phyloP scores from a whole-genome alignment of 2,329 filamentous ascomycete genomes.

The Talaromyces sp. region DNA sequence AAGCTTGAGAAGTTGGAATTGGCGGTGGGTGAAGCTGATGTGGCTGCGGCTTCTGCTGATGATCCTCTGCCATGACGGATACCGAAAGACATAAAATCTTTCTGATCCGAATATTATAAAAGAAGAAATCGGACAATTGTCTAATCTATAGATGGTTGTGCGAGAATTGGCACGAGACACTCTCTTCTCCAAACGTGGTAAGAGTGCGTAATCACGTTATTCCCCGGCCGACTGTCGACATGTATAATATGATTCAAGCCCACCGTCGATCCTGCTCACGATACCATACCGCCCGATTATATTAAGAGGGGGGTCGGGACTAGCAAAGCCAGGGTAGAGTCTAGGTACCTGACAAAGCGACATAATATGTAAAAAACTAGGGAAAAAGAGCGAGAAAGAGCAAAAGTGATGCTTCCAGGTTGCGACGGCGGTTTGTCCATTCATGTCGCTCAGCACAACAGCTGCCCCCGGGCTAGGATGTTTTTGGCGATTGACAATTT shows the following conservation, averaged over 20 bases:
- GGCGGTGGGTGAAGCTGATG: slow-evolving; percentile 6
- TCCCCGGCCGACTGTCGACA: slow-evolving; percentile 12
- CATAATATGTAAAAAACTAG: neutral
- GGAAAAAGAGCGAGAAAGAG: slow-evolving; percentile 18
- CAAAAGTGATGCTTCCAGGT: slow-evolving; percentile 14
- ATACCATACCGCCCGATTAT: neutral
- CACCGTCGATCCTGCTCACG: neutral
- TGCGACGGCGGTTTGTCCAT: slow-evolving; percentile 9
- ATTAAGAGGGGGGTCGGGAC: neutral
- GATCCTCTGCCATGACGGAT: slow-evolving; percentile 15
- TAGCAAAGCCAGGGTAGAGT: neutral
- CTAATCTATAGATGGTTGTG: slow-evolving; percentile 1
- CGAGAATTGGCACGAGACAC: slow-evolving; percentile 9
- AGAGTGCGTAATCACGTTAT: slow-evolving; percentile 7
- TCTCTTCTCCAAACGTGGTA: neutral
- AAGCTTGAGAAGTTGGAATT: slow-evolving; percentile 9
- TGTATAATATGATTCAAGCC: neutral
- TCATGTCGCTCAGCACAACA: neutral
- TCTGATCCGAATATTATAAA: neutral
- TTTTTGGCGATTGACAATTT: slow-evolving; percentile 40
- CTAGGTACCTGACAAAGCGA: neutral
- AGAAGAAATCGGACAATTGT: neutral
- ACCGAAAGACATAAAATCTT: neutral
- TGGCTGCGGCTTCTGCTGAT: slow-evolving; percentile 5
- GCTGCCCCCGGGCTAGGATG: slow-evolving; percentile 2